phyloP scores from a whole-genome alignment of 73 alveolate species.

The Paramecium bursaria region DNA sequence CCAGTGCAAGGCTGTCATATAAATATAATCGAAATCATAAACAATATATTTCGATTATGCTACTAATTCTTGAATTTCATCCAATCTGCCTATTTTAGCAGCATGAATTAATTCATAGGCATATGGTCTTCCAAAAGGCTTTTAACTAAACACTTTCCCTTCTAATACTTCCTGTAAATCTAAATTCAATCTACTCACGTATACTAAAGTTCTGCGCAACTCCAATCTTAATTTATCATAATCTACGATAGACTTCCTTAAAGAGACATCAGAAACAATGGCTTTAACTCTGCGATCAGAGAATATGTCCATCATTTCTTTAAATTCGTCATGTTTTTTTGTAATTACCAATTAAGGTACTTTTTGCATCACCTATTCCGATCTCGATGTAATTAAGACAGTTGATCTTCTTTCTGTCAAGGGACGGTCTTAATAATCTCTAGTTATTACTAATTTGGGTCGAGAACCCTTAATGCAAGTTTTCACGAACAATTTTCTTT shows the following conservation, averaged over 20 bases:
- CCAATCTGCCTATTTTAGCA: constrained; percentile 55
- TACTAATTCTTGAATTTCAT: constrained; percentile 44
- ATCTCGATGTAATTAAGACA: no score
- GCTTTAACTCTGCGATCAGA: background rate
- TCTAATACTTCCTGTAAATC: constrained; percentile 12
- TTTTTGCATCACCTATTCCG: no score
- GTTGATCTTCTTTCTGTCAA: no score
- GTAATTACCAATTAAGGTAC: no score
- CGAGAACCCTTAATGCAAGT: no score
- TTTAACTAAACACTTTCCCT: constrained; percentile 55
- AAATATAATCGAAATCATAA: constrained; percentile 69
- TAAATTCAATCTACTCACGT: constrained; percentile 42
- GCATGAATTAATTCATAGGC: constrained; percentile 61
- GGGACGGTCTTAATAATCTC: no score
- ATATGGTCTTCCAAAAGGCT: constrained; percentile 42
- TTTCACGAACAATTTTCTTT: no score
- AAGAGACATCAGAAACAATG: background rate
- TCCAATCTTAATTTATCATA: constrained; percentile 11
- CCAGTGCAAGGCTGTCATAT: constrained; percentile 73
- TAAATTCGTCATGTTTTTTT: background rate
- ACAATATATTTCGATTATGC: constrained; percentile 58
- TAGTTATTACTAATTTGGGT: no score
- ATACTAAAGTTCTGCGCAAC: constrained; percentile 13
- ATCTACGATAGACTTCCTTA: constrained; percentile 4
- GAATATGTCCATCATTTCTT: constrained; percentile 39